Evolutionary conservation across 805 yeast genomes (phyloP), one percentile per base, ranked within the genome.

Genomic region (Candida coquimbonensis): DNA sequence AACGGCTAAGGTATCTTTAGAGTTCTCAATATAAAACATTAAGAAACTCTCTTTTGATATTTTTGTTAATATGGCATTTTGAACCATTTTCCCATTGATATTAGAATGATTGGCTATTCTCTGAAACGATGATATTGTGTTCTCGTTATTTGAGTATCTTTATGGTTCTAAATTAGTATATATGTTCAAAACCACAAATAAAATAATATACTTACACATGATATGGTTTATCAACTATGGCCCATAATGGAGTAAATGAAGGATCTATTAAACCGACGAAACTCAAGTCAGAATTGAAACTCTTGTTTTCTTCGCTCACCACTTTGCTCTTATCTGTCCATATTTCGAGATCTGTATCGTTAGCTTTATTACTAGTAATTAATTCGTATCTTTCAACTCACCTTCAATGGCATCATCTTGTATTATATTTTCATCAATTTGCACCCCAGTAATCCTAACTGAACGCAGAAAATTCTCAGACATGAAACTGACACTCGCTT

Each of bases 271-370:
- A 26, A 0, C 48, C 43, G 9, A 53, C 51, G 19, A 54, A 50
- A 25, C 40, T 37, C 7, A 53, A 27, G 3, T 46, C 43, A 1
- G n/a, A 12, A 0, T 40, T 24, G 5, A 59, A 38, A 0, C 40
- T 29, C n/a, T 42, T 29, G 13, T 57, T 39, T 14, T 57, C 49
- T 33, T 49, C 49, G 29, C 49, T 57, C 9, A 53, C 55, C 24
- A 59, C 51, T 48, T 59, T 59, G n/a, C 60, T 55, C 29, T 56
- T 46, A 16, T 42, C 43, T 2, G 54, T 49, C 63, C 63, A 59
- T 13, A 59, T 52, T 47, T 59, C 55, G 2, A 59, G 33, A 42
- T 47, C 61, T 56, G 24, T 17, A 2, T 7, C 8, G 36, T 31
- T 21, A 33, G 21, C 13, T 7, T 5, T 12, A 16, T 4, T 1